Percentiles rank a stretch among this genome's conserved stretches.
These are phyloP conservation scores for Solanum tacnaense DNA, from an alignment of 257 asterid species.

Conservation along the genomic window DNA sequence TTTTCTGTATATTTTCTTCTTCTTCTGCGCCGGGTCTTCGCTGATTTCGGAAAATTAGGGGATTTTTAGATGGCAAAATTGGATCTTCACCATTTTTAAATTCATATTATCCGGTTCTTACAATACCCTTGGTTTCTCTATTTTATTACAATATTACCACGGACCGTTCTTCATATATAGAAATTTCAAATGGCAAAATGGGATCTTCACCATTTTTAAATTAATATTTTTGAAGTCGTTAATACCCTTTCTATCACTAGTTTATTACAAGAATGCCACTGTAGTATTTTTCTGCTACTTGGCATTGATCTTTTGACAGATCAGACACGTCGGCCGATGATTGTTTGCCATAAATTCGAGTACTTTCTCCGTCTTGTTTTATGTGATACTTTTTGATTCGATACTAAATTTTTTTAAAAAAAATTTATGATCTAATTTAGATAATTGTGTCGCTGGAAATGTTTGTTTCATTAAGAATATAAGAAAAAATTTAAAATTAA, in stretches of 20 bases:
- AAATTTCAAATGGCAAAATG: background rate
- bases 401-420: too few relatives aligned
- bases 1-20: conserved; percentile 15
- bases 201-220: background rate
- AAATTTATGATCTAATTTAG: too few relatives aligned
- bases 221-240: background rate
- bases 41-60: conserved; percentile 22
- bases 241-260: background rate
- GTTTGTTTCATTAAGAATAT: background rate
- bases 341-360: conserved; percentile 11
- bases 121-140: conserved; percentile 5
- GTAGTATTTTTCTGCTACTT: background rate
- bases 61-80: conserved; percentile 28
- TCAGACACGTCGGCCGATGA: conserved; percentile 22
- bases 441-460: background rate
- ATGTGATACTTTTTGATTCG: rapidly evolving
- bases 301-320: background rate
- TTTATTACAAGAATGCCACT: background rate
- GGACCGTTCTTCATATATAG: background rate
- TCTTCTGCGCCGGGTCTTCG: conserved; percentile 22
- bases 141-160: conserved; percentile 38
- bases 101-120: conserved; percentile 2
- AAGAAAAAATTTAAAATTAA: too few relatives aligned
- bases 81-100: conserved; percentile 33
- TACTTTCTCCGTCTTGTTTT: too few relatives aligned